These are phyloP conservation scores for Rhazya stricta DNA, from an alignment of 257 asterid species.

Conservation along the genomic window DNA sequence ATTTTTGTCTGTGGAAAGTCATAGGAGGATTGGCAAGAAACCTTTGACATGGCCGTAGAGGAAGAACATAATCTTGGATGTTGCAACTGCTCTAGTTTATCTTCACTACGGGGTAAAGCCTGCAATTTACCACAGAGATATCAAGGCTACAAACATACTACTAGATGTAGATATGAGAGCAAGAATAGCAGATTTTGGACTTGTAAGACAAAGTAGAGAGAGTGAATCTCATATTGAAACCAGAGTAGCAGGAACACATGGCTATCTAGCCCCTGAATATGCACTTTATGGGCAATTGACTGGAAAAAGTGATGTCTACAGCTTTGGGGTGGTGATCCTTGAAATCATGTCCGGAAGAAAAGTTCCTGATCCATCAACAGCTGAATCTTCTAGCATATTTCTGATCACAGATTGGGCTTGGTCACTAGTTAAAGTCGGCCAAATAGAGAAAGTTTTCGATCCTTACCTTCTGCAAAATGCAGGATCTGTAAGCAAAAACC, in stretches of 20 bases:
- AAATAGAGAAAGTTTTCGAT: conserved; percentile 41
- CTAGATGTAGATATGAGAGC: conserved; percentile 54
- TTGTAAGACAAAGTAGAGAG: conserved; percentile 39
- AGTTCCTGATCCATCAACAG: conserved; percentile 36
- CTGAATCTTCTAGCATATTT: conserved; percentile 12
- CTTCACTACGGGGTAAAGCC: conserved; percentile 63
- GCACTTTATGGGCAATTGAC: conserved; percentile 61
- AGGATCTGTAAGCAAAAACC: conserved; percentile 18
- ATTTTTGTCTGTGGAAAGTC: conserved; percentile 18
- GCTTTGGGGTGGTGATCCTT: conserved; percentile 54
- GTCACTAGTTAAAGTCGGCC: conserved; percentile 40
- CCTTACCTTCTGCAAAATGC: conserved; percentile 24
- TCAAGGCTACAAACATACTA: conserved; percentile 59
- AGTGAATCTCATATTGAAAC: conserved; percentile 37
- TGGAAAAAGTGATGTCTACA: conserved; percentile 58
- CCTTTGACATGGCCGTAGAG: conserved; percentile 49
- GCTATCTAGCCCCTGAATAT: conserved; percentile 62
- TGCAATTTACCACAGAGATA: conserved; percentile 58
- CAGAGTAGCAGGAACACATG: conserved; percentile 52
- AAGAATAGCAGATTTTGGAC: conserved; percentile 53
- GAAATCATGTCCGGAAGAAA: conserved; percentile 54
- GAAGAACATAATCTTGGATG: conserved; percentile 54
- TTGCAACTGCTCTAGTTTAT: conserved; percentile 54
- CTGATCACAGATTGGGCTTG: conserved; percentile 69
- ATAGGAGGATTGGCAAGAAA: not conserved